These are phyloP conservation scores for Lathyrus tuberosus DNA, from an alignment of 306 rosid species.

Conservation along the genomic window DNA sequence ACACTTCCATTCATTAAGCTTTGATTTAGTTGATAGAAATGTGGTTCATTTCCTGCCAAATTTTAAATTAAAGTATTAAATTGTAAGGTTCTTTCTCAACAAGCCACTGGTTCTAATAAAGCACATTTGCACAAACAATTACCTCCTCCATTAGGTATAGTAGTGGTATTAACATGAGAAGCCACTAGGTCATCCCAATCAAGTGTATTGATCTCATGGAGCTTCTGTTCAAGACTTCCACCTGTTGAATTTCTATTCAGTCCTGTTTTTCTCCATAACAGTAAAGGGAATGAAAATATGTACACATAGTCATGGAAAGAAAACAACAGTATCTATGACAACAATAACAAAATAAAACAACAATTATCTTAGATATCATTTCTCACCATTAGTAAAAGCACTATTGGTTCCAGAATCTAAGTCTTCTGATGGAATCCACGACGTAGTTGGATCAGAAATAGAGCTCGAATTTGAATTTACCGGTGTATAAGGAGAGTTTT, in stretches of 20 bases:
- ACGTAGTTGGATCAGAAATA: conserved; percentile 56
- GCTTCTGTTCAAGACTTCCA: conserved; percentile 60
- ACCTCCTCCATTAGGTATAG: conserved; percentile 70
- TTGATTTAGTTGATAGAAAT: conserved; percentile 59
- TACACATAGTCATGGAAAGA: conserved; percentile 32
- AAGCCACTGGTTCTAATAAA: conserved; percentile 39
- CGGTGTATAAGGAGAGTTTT: conserved; percentile 71
- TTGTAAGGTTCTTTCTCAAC: conserved; percentile 33
- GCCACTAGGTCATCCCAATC: conserved; percentile 95
- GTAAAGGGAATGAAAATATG: conserved; percentile 37
- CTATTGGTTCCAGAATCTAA: conserved; percentile 62
- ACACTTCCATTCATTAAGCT: conserved; percentile 47
- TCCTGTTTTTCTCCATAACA: conserved; percentile 53
- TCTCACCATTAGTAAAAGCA: conserved; percentile 54
- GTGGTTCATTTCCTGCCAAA: conserved; percentile 53
- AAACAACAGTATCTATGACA: conserved; percentile 24
- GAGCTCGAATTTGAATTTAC: conserved; percentile 78
- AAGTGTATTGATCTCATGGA: conserved; percentile 90
- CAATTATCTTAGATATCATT: conserved; percentile 47
- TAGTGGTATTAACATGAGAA: conserved; percentile 49
- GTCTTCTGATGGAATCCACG: conserved; percentile 65
- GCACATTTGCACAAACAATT: conserved; percentile 37
- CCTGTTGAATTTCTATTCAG: conserved; percentile 48
- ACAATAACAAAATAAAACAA: not conserved
- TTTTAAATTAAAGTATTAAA: conserved; percentile 22